Evolutionary conservation across 1,139 yeast species (phyloP).

Genomic region (Kluyveromyces marxianus): DNA sequence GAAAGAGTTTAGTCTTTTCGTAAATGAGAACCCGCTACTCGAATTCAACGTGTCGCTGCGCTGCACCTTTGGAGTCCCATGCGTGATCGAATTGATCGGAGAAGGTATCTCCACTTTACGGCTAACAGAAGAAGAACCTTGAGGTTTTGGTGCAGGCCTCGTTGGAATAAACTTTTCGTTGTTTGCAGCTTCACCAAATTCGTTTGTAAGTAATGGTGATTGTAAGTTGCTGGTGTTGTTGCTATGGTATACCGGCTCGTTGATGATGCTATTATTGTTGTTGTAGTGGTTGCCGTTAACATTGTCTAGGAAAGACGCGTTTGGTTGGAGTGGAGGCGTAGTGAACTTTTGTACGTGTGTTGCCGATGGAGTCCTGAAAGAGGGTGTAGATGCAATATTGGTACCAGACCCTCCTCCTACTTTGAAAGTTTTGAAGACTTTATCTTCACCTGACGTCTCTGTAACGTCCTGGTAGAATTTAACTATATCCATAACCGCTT

Average conservation of each 20-base stretch:
- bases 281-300: constrained; percentile 15
- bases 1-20: constrained; percentile 12
- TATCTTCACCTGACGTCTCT: constrained; percentile 51
- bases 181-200: constrained; percentile 11
- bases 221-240: constrained; percentile 16
- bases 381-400: constrained; percentile 20
- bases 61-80: constrained; percentile 7
- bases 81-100: constrained; percentile 14
- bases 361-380: constrained; percentile 30
- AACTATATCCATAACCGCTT: constrained; percentile 89
- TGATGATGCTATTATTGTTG: constrained; percentile 1
- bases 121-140: constrained; percentile 22
- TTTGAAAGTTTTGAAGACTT: constrained; percentile 69
- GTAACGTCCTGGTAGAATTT: constrained; percentile 72
- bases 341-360: constrained; percentile 15
- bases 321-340: constrained; percentile 8
- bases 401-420: constrained; percentile 24
- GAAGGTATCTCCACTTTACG: constrained; percentile 15
- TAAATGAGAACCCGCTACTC: constrained; percentile 7
- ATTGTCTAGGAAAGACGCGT: constrained; percentile 11
- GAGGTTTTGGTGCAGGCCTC: constrained; percentile 60
- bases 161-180: constrained; percentile 49
- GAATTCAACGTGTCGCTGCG: constrained; percentile 7
- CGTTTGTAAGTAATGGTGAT: constrained; percentile 20
- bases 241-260: not conserved